Conservation (phyloP, 768 basidiomycete species). For the Tephrocybe sp. region DNA sequence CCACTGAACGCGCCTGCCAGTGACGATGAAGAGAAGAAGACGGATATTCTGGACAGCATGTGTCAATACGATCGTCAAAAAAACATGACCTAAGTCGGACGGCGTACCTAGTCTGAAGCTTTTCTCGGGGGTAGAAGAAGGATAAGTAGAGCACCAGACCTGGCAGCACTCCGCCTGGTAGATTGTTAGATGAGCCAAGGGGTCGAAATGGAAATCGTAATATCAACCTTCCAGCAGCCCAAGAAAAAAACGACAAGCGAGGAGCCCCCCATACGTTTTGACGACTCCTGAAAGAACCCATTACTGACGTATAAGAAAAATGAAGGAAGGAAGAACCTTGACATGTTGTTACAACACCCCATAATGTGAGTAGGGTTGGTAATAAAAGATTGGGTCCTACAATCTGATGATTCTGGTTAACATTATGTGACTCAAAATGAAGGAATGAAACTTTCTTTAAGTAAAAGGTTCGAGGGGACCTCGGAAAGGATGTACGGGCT, state of each 20-base stretch:
- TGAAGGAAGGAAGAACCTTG: conserved; percentile 35
- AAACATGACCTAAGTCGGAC: not conserved
- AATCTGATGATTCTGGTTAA: conserved; percentile 20
- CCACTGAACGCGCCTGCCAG: conserved; percentile 46
- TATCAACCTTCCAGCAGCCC: conserved; percentile 42
- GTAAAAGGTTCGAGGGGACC: conserved; percentile 40
- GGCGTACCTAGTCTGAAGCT: conserved; percentile 14
- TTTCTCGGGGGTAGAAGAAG: conserved; percentile 30
- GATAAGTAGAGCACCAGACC: conserved; percentile 33
- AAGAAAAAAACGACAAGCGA: conserved; percentile 46
- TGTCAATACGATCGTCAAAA: not conserved
- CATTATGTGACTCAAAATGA: conserved; percentile 1
- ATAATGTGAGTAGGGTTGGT: conserved; percentile 40
- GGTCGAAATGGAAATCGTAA: conserved; percentile 8
- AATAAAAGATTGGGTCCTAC: conserved; percentile 47
- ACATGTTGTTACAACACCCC: conserved; percentile 43
- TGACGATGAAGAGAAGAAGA: conserved; percentile 25
- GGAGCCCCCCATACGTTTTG: conserved; percentile 23
- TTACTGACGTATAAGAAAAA: conserved; percentile 37
- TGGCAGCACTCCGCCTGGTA: conserved; percentile 30
- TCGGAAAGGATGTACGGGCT: conserved; percentile 25
- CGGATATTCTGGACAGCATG: conserved; percentile 17
- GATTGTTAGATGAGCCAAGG: conserved; percentile 15
- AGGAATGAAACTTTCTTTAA: conserved; percentile 23
- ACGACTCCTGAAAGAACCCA: conserved; percentile 6